Percentiles rank a stretch among this genome's conserved stretches.
Evolutionary conservation across 352 stramenopile genomes (phyloP).

Genomic region (Phytophthora citrophthora): DNA sequence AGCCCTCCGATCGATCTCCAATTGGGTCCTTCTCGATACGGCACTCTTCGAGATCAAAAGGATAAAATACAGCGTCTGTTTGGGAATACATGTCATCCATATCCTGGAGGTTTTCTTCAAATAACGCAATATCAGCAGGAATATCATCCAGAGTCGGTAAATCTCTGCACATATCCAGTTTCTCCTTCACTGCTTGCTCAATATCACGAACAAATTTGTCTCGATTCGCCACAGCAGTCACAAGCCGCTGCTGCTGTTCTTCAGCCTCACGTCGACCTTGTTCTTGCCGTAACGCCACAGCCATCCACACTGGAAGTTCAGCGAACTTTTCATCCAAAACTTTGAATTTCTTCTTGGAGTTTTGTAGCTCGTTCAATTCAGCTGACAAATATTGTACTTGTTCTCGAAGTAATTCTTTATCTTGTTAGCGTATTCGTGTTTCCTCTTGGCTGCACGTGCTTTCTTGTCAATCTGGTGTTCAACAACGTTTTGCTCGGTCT

Average conservation of each 20-base stretch:
- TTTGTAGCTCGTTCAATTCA: not conserved
- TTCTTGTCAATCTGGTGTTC: not conserved
- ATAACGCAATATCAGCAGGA: constrained; percentile 1
- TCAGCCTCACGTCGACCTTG: not conserved
- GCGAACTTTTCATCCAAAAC: not conserved
- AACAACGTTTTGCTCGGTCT: not conserved
- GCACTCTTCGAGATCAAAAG: not conserved
- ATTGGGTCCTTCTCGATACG: not conserved
- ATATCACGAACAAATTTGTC: not conserved
- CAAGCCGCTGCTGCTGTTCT: not conserved
- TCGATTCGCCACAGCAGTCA: not conserved
- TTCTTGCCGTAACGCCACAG: not conserved
- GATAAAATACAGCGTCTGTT: not conserved
- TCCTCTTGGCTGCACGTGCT: not conserved
- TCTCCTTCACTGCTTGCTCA: not conserved
- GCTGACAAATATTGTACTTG: not conserved
- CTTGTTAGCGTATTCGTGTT: not conserved
- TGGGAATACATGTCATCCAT: not conserved
- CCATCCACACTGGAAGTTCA: constrained; percentile 1
- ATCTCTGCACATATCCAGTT: not conserved
- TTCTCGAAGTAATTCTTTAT: not conserved
- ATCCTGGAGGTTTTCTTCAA: constrained; percentile 1
- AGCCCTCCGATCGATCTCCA: not conserved
- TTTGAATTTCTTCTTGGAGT: constrained; percentile 4
- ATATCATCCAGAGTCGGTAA: not conserved